Conservation (phyloP, 805 yeast genomes). For the Kuraishia cidri region DNA sequence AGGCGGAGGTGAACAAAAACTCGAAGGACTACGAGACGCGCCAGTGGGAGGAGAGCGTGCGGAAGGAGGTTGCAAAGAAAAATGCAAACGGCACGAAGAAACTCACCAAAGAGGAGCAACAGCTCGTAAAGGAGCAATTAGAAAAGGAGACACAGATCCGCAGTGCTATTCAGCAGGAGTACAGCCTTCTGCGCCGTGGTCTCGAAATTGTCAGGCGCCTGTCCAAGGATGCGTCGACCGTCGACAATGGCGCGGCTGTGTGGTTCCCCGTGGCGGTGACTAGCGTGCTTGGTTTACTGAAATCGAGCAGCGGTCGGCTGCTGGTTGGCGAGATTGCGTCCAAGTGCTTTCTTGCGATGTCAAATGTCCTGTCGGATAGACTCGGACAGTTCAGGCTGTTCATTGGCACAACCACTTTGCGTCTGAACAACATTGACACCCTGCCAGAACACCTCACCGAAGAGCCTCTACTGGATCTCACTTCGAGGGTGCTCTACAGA, state of each 20-base stretch:
- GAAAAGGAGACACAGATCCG: constrained; percentile 54
- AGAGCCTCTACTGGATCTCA: constrained; percentile 43
- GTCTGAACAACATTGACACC: constrained; percentile 38
- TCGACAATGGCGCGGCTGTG: constrained; percentile 51
- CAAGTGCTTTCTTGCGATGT: constrained; percentile 42
- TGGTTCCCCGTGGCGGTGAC: constrained; percentile 73
- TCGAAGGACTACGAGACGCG: constrained; percentile 77
- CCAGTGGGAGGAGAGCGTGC: constrained; percentile 84
- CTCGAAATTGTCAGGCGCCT: constrained; percentile 45
- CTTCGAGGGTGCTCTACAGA: constrained; percentile 65
- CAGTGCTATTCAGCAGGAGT: constrained; percentile 25
- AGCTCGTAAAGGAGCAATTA: constrained; percentile 51
- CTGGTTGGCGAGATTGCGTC: constrained; percentile 30
- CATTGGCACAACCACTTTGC: constrained; percentile 64
- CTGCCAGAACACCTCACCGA: constrained; percentile 35
- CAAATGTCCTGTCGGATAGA: constrained; percentile 41
- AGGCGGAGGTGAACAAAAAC: constrained; percentile 43
- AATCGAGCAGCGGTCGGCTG: constrained; percentile 17
- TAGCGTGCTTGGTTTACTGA: constrained; percentile 34
- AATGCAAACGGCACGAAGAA: constrained; percentile 27
- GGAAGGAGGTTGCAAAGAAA: constrained; percentile 63
- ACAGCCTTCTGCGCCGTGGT: constrained; percentile 34
- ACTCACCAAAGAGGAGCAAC: constrained; percentile 71
- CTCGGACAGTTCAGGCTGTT: constrained; percentile 38
- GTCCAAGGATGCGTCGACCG: constrained; percentile 33